Evolutionary conservation across 805 yeast species (phyloP).

Genomic region (Wickerhamomyces bovis): DNA sequence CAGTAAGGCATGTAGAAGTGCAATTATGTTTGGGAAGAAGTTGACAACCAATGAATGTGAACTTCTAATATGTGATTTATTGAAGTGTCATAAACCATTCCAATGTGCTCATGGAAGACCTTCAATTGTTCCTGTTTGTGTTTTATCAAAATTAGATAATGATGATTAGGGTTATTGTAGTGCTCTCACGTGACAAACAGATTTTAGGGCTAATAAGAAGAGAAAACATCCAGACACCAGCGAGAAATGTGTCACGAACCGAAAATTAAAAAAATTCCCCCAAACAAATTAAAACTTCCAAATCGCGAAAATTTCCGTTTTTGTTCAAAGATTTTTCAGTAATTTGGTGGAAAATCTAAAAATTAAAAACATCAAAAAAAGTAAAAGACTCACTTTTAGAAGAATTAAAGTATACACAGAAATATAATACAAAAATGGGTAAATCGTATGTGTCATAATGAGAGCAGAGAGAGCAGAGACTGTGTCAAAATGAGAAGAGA

Average conservation of each 20-base stretch:
- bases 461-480: background rate
- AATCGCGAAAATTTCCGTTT: conserved; percentile 2
- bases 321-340: background rate
- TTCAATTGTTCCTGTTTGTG: conserved; percentile 49
- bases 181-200: background rate
- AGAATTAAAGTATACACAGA: conserved; percentile 6
- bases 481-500: background rate
- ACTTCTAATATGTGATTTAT: conserved; percentile 35
- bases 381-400: background rate
- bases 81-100: conserved; percentile 54
- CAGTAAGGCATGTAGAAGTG: conserved; percentile 59
- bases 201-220: background rate
- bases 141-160: conserved; percentile 7
- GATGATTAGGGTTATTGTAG: background rate
- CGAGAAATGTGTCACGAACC: background rate
- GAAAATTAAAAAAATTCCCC: background rate
- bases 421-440: conserved; percentile 23
- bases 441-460: conserved; percentile 23
- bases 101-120: conserved; percentile 89
- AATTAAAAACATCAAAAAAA: background rate
- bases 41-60: conserved; percentile 40
- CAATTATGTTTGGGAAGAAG: conserved; percentile 66
- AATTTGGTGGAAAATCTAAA: background rate
- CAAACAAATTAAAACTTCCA: background rate
- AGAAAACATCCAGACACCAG: conserved; percentile 1